phyloP scores from a whole-genome alignment of 495 filamentous ascomycete species.

The Lasiosphaeria hispida region DNA sequence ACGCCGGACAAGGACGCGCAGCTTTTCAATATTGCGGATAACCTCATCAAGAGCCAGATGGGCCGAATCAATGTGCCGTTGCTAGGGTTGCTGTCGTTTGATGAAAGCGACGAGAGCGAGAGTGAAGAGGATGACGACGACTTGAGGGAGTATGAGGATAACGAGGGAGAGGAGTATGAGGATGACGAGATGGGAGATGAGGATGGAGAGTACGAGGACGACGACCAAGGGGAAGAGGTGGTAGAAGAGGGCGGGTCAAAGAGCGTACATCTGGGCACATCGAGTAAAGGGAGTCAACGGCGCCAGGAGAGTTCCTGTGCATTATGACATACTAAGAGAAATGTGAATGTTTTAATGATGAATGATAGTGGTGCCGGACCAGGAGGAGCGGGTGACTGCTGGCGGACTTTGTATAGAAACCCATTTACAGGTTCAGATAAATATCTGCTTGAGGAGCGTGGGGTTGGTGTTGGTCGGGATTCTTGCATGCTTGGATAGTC shows the following conservation, averaged over 20 bases:
- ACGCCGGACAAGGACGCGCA: slow-evolving; percentile 30
- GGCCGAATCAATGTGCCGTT: slow-evolving; percentile 33
- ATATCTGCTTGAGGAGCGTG: too few species aligned
- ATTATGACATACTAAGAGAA: slow-evolving; percentile 14
- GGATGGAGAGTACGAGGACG: slow-evolving; percentile 19
- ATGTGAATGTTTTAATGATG: too few species aligned
- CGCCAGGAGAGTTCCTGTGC: slow-evolving; percentile 16
- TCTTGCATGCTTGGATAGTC: too few species aligned
- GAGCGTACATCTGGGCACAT: slow-evolving; percentile 24
- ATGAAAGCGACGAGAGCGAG: slow-evolving; percentile 36
- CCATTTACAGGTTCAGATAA: too few species aligned
- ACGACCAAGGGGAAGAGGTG: slow-evolving; percentile 20
- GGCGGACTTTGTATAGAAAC: too few species aligned
- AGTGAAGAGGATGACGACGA: slow-evolving; percentile 26
- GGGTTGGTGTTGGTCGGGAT: too few species aligned
- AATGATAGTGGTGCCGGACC: neutral
- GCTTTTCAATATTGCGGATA: slow-evolving; percentile 31
- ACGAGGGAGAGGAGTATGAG: slow-evolving; percentile 28
- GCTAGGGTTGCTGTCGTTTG: slow-evolving; percentile 31
- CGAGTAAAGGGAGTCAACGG: slow-evolving; percentile 21
- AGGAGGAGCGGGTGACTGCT: too few species aligned
- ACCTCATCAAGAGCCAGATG: slow-evolving; percentile 37
- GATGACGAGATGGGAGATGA: slow-evolving; percentile 10
- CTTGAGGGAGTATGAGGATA: slow-evolving; percentile 19
- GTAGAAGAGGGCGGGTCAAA: slow-evolving; percentile 13